phyloP scores from a whole-genome alignment of 2,329 filamentous ascomycete genomes.

The Fusarium ambrosium region DNA sequence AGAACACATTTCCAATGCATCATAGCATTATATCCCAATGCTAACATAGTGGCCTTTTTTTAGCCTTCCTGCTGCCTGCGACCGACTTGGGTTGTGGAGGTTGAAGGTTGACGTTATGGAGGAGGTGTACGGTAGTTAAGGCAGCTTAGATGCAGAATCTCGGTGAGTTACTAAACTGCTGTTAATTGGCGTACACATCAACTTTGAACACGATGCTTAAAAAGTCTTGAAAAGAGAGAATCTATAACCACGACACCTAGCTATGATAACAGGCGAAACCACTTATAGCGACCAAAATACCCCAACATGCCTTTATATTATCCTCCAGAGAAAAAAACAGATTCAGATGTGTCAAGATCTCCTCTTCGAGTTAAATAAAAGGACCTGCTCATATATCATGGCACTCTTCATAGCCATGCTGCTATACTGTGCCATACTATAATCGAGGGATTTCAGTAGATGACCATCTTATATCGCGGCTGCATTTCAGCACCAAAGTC shows the following conservation, averaged over 20 bases:
- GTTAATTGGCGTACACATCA: too few species aligned
- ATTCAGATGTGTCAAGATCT: neutral
- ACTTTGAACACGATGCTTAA: neutral
- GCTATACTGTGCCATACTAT: neutral
- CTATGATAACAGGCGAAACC: neutral
- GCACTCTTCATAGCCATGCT: neutral
- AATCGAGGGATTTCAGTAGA: neutral
- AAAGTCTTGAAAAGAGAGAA: neutral
- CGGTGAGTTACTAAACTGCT: too few species aligned
- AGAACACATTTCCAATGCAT: too few species aligned
- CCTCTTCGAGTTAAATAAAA: neutral
- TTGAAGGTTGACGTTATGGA: too few species aligned
- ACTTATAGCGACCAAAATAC: neutral
- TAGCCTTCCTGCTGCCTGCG: too few species aligned
- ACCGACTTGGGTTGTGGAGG: too few species aligned
- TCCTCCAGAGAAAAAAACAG: neutral
- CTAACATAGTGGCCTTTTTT: too few species aligned
- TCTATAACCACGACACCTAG: neutral
- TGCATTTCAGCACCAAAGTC: neutral
- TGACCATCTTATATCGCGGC: neutral
- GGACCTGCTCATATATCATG: neutral
- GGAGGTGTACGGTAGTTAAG: too few species aligned
- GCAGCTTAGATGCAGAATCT: too few species aligned
- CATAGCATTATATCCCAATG: too few species aligned
- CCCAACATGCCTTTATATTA: neutral